These are phyloP conservation scores for Vitis hybrid DNA, from an alignment of 177 flowering plant genomes.

Conservation along the genomic window DNA sequence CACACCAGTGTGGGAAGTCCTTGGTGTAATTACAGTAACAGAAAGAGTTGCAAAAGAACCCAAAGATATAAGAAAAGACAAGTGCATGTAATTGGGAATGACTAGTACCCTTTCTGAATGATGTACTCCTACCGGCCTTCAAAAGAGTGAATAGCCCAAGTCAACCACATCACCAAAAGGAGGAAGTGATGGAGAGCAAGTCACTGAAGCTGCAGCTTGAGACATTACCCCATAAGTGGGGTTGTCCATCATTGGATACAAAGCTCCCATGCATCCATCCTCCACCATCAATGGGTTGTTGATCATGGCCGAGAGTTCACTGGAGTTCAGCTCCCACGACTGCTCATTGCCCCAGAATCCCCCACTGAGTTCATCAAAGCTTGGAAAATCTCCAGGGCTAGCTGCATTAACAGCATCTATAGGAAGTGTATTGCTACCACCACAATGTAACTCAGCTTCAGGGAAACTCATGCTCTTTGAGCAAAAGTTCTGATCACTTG, in stretches of 20 bases:
- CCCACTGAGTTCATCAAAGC: slow-evolving; percentile 23
- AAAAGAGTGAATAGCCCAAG: slow-evolving; percentile 42
- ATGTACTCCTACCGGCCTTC: slow-evolving; percentile 8
- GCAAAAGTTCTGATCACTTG: slow-evolving; percentile 10
- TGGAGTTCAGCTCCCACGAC: slow-evolving; percentile 16
- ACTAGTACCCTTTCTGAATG: neutral
- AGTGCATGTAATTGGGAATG: neutral
- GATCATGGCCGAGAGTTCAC: slow-evolving; percentile 27
- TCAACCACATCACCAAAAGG: slow-evolving; percentile 42
- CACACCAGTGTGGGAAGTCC: neutral
- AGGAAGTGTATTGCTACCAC: slow-evolving; percentile 6
- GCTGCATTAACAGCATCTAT: slow-evolving; percentile 9
- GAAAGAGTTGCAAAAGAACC: neutral
- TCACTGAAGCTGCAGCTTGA: slow-evolving; percentile 24
- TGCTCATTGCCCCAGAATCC: slow-evolving; percentile 39
- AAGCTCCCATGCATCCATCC: slow-evolving; percentile 29
- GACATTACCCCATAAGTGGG: slow-evolving; percentile 25
- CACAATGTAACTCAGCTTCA: slow-evolving; percentile 22
- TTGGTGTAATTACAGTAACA: slow-evolving; percentile 9
- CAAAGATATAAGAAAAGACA: neutral
- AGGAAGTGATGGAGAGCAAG: slow-evolving; percentile 31
- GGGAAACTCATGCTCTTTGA: slow-evolving; percentile 4
- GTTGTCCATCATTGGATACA: slow-evolving; percentile 25
- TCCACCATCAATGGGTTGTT: slow-evolving; percentile 26
- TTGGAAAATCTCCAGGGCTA: slow-evolving; percentile 6